Conservation (phyloP, 768 basidiomycete species). For the Rhodotorula babjevae region DNA sequence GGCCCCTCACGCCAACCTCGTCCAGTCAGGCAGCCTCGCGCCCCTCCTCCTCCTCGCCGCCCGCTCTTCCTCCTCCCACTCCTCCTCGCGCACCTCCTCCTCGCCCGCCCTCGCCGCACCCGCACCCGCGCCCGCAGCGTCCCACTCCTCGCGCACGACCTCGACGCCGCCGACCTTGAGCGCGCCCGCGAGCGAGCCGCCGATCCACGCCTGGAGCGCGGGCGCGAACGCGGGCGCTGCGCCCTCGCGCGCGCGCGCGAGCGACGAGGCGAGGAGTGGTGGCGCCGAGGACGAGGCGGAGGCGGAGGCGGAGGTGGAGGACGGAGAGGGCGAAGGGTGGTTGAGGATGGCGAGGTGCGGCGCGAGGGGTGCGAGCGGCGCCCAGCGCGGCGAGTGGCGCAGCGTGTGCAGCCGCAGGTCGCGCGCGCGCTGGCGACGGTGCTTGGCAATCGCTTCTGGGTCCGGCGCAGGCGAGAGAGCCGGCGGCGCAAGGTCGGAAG, state of each 20-base stretch:
- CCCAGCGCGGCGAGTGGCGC: constrained; percentile 60
- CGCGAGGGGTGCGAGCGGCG: constrained; percentile 63
- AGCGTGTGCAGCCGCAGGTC: constrained; percentile 12
- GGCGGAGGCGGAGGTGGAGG: neutral
- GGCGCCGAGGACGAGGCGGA: constrained; percentile 41
- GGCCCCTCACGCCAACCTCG: neutral
- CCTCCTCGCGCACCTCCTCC: neutral
- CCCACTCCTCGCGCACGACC: constrained; percentile 77
- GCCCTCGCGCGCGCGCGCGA: constrained; percentile 56
- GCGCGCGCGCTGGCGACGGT: constrained; percentile 21
- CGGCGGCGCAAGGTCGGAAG: neutral
- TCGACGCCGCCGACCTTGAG: constrained; percentile 83
- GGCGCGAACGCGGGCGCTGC: constrained; percentile 84
- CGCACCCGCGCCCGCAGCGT: constrained; percentile 46
- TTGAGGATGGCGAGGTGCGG: constrained; percentile 77
- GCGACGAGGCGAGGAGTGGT: neutral
- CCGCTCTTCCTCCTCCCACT: neutral
- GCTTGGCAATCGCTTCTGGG: neutral
- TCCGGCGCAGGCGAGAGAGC: neutral
- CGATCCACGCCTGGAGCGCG: constrained; percentile 80
- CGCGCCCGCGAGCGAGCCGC: constrained; percentile 82
- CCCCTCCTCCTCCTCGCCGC: neutral
- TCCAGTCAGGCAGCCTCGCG: constrained; percentile 11
- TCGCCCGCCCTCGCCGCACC: constrained; percentile 39
- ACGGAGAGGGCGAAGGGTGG: constrained; percentile 62